phyloP scores from a whole-genome alignment of 2,329 filamentous ascomycete genomes.

The Graphilbum fragrans region DNA sequence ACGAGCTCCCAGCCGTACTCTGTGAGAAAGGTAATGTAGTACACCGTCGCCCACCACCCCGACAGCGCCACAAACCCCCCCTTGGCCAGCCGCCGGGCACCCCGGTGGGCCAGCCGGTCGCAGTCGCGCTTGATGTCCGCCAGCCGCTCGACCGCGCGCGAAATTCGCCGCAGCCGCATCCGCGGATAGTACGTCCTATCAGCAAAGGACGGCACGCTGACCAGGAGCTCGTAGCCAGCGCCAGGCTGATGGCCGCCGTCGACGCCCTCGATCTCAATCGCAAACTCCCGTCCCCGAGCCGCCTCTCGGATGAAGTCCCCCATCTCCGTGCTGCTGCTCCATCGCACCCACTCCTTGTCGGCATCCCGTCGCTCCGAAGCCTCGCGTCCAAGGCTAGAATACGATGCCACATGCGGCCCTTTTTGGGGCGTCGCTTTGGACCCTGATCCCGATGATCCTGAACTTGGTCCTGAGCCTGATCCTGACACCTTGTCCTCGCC shows the following conservation, averaged over 20 bases:
- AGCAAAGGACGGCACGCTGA: constrained; percentile 76
- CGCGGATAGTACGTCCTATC: constrained; percentile 86
- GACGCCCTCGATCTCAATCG: constrained; percentile 64
- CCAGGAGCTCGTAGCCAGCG: constrained; percentile 44
- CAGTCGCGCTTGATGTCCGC: constrained; percentile 71
- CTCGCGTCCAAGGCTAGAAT: constrained; percentile 59
- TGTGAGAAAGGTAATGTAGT: constrained; percentile 59
- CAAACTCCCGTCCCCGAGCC: constrained; percentile 71
- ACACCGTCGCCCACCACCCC: constrained; percentile 74
- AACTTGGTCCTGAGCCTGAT: too few relatives aligned
- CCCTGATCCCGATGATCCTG: too few relatives aligned
- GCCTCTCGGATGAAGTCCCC: constrained; percentile 92
- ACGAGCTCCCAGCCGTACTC: constrained; percentile 82
- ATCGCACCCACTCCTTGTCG: constrained; percentile 63
- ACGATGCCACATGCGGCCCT: constrained; percentile 46
- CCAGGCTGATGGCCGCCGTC: not conserved
- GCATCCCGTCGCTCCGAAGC: constrained; percentile 25
- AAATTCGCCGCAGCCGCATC: constrained; percentile 60
- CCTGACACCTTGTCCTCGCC: constrained; percentile 1
- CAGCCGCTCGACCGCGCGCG: constrained; percentile 53
- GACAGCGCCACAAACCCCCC: constrained; percentile 63
- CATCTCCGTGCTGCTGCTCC: constrained; percentile 80
- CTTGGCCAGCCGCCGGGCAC: constrained; percentile 68
- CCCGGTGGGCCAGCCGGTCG: constrained; percentile 62
- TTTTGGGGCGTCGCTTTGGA: too few relatives aligned